Base-by-base conservation (phyloP, 768 basidiomycete genomes). In the Phlebiopsis flavidoalba region DNA sequence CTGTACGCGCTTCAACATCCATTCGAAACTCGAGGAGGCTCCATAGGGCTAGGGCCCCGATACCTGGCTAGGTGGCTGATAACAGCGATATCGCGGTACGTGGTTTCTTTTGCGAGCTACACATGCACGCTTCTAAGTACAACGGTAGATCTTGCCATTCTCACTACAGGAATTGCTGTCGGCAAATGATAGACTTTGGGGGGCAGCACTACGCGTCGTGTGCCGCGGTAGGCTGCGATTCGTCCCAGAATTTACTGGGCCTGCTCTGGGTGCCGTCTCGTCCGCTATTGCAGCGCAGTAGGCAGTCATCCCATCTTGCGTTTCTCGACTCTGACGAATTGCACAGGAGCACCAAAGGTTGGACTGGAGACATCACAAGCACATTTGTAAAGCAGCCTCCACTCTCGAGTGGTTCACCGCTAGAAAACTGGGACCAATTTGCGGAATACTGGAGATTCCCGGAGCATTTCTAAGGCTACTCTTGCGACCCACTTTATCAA, bases 1-100 rank as follows among this genome's bases (percentile, higher is more conserved):
- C 46, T 63, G 4, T 63, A 63, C 45, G 53, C 53, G 12, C 19
- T 53, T n/a, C 62, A 61, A 31, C 60, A 63, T 31, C 2, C 7
- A 0, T 61, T 61, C 50, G 5, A 53, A 26, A 60, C 61, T 36
- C 51, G 48, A 33, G 21, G 31, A 15, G 50, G 50, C 8, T 43
- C 17, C n/a, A 17, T 53, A 14, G 60, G 53, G 2, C 47, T 63
- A 17, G 48, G 62, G 0, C 61, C 60, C 15, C n/a, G n/a, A n/a
- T n/a, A n/a, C n/a, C n/a, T n/a, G n/a, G n/a, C n/a, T n/a, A n/a
- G n/a, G n/a, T n/a, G n/a, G 62, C 56, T 24, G 46, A 50, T 4
- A 36, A n/a, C 5, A 45, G 26, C 21, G 45, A 55, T 33, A 60
- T 63, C 22, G 48, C 24, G 31, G 58, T 59, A 43, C 49, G 49